Evolutionary conservation across 176 grass and related monocot species (phyloP).

Genomic region (Chloris gayana): DNA sequence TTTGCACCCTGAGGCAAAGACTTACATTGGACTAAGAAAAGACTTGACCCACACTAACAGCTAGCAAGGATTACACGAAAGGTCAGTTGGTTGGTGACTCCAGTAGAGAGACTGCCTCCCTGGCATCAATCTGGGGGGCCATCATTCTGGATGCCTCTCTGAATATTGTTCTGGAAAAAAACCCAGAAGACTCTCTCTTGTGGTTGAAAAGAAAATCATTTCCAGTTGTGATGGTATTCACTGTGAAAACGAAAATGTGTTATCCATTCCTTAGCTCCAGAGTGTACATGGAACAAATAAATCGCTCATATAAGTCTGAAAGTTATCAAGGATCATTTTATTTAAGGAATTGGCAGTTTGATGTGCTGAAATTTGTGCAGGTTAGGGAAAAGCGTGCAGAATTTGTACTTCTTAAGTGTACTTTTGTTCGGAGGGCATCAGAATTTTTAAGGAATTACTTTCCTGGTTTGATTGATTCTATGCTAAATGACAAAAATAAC

Average conservation of each 20-base stretch:
- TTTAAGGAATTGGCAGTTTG: constrained; percentile 20
- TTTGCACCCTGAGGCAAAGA: no score
- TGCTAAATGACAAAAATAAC: constrained; percentile 82
- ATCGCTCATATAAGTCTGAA: not conserved
- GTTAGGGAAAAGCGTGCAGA: constrained; percentile 97
- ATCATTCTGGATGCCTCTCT: not conserved
- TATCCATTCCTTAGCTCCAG: not conserved
- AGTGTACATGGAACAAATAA: not conserved
- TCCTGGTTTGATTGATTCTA: constrained; percentile 84
- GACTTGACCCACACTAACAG: no score
- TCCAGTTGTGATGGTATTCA: not conserved
- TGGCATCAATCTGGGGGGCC: not conserved
- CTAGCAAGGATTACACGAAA: no score
- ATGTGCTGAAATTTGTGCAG: constrained; percentile 53
- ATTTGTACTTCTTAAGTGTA: constrained; percentile 93
- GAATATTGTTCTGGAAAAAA: not conserved
- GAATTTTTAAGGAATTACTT: constrained; percentile 98
- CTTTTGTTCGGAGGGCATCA: constrained; percentile 89
- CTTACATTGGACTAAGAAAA: no score
- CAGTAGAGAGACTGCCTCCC: no score
- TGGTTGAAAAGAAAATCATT: not conserved
- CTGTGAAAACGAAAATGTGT: constrained; percentile 9
- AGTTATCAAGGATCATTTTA: not conserved
- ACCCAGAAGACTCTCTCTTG: not conserved
- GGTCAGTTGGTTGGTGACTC: no score